These are phyloP conservation scores for Gynochthodes officinalis DNA, from an alignment of 257 asterid genomes.

Conservation along the genomic window DNA sequence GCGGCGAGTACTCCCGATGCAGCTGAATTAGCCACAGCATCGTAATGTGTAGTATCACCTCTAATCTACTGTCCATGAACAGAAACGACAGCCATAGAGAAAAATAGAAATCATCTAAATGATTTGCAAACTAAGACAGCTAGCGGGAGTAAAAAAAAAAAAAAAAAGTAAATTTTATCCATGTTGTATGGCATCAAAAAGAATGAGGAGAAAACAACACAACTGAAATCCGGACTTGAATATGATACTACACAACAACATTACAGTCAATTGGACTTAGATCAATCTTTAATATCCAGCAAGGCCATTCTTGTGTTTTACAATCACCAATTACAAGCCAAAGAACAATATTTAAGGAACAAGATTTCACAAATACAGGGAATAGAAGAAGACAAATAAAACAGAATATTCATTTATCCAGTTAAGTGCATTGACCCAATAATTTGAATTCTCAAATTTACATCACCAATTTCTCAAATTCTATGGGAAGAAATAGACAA, in stretches of 20 bases:
- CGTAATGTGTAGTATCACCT: conserved; percentile 95
- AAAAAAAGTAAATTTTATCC: neutral
- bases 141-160: neutral
- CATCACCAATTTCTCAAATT: neutral
- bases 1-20: conserved; percentile 96
- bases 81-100: conserved; percentile 6
- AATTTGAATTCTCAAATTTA: neutral
- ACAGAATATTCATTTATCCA: neutral
- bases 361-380: neutral
- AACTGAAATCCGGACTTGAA: neutral
- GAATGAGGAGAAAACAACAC: neutral
- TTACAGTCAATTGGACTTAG: too few species aligned
- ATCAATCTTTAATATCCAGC: too few species aligned
- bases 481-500: neutral
- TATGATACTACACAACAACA: too few species aligned
- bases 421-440: neutral
- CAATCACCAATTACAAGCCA: conserved; percentile 1
- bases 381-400: neutral
- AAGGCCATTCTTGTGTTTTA: neutral
- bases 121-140: neutral
- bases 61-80: conserved; percentile 51
- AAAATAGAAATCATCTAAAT: neutral
- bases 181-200: neutral
- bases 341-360: neutral
- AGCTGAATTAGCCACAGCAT: conserved; percentile 93